These are phyloP conservation scores for Pholiota molesta DNA, from an alignment of 768 basidiomycete genomes.

Conservation along the genomic window DNA sequence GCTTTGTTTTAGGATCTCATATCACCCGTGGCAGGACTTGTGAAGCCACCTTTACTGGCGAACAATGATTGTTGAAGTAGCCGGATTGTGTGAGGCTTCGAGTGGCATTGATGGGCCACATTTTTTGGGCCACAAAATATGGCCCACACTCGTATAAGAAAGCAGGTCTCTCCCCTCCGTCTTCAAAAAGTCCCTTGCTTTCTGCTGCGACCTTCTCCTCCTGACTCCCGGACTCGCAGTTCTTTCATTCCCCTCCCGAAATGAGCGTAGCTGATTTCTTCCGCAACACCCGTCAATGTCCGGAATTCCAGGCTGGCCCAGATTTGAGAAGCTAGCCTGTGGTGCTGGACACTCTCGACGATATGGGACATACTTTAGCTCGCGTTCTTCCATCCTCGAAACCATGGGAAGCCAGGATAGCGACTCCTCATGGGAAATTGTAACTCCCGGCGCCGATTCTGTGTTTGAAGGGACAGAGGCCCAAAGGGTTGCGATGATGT, in stretches of 20 bases:
- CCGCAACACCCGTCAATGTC: not conserved
- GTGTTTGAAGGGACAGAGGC: not conserved
- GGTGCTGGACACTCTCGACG: constrained; percentile 1
- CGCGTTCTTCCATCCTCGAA: not conserved
- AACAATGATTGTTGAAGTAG: not conserved
- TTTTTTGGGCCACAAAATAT: too few species aligned
- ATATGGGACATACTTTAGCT: not conserved
- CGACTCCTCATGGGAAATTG: constrained; percentile 3
- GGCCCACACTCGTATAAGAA: too few species aligned
- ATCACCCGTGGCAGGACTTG: too few species aligned
- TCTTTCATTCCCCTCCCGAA: not conserved
- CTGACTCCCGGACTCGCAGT: not conserved
- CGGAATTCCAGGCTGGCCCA: not conserved
- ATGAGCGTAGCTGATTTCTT: not conserved
- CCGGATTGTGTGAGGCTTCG: not conserved
- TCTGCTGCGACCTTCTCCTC: too few species aligned
- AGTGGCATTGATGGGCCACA: not conserved
- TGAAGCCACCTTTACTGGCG: not conserved
- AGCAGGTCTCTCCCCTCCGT: too few species aligned
- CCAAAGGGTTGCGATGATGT: not conserved
- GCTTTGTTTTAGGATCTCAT: not conserved
- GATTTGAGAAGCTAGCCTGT: not conserved
- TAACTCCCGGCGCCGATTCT: not conserved
- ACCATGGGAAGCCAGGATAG: not conserved
- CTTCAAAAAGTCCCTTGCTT: too few species aligned